phyloP scores from a whole-genome alignment of 2,329 filamentous ascomycete genomes.

The Kalaharituber pfeilii region DNA sequence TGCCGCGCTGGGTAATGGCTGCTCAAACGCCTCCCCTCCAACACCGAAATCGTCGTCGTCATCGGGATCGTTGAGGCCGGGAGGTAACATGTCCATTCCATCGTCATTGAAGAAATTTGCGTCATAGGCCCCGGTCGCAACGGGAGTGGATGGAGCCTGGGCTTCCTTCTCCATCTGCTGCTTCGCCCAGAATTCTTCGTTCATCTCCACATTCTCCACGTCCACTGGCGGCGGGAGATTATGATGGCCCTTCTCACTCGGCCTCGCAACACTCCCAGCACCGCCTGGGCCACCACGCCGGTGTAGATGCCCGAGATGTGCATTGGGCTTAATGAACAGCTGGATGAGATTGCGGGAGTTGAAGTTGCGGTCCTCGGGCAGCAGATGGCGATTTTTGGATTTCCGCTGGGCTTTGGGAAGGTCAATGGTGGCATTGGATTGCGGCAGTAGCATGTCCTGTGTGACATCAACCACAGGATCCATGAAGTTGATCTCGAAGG shows the following conservation, averaged over 20 bases:
- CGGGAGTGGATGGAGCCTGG: conserved; percentile 20
- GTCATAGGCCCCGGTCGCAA: conserved; percentile 57
- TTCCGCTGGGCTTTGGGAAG: conserved; percentile 91
- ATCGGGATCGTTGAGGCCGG: conserved; percentile 41
- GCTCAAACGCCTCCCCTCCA: background rate
- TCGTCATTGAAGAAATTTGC: conserved; percentile 96
- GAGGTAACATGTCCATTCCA: conserved; percentile 45
- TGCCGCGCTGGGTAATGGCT: conserved; percentile 49
- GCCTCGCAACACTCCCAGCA: conserved; percentile 28
- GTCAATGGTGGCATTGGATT: conserved; percentile 63
- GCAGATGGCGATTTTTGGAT: conserved; percentile 76
- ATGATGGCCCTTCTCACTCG: conserved; percentile 2
- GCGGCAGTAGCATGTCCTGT: conserved; percentile 62
- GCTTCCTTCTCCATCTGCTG: conserved; percentile 35
- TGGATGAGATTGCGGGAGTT: conserved; percentile 78
- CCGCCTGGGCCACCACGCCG: conserved; percentile 34
- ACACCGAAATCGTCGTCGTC: conserved; percentile 33
- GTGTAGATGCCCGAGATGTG: conserved; percentile 54
- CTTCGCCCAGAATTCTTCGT: conserved; percentile 88
- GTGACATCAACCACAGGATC: conserved; percentile 51
- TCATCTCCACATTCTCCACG: conserved; percentile 57
- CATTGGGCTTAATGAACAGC: conserved; percentile 88
- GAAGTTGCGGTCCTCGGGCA: conserved; percentile 97
- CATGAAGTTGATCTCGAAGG: conserved; percentile 83
- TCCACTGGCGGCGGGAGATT: conserved; percentile 32